A percentile compares a stretch with the other conserved stretches of the same genome.
phyloP scores from a whole-genome alignment of 2,329 filamentous ascomycete genomes.

The Clonostachys solani region DNA sequence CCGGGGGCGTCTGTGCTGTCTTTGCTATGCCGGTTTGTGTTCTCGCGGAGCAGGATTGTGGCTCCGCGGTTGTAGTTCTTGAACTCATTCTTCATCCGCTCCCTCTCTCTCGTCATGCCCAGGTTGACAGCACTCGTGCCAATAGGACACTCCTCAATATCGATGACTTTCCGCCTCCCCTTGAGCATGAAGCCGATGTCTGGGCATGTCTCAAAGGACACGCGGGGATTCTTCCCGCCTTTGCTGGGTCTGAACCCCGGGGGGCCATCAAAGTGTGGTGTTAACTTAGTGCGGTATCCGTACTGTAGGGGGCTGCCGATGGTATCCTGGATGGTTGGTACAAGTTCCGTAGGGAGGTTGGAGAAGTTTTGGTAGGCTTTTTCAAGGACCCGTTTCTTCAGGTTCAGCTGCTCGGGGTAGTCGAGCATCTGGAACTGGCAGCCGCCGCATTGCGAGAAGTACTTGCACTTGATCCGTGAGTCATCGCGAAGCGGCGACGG shows the following conservation, averaged over 20 bases:
- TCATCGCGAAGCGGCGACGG: constrained; percentile 77
- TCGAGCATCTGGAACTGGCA: constrained; percentile 98
- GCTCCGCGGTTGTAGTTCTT: constrained; percentile 73
- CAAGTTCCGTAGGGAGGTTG: constrained; percentile 66
- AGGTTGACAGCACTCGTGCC: constrained; percentile 80
- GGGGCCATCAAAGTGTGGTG: constrained; percentile 88
- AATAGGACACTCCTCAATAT: constrained; percentile 97
- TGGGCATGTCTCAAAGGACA: constrained; percentile 59
- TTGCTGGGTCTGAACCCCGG: constrained; percentile 44
- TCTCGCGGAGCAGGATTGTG: constrained; percentile 85
- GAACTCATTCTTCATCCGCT: constrained; percentile 67
- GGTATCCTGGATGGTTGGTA: constrained; percentile 77
- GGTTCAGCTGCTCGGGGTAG: constrained; percentile 77
- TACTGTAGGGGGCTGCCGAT: constrained; percentile 89
- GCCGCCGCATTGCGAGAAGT: constrained; percentile 83
- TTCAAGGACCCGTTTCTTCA: constrained; percentile 83
- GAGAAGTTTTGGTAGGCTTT: constrained; percentile 93
- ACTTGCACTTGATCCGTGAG: constrained; percentile 71
- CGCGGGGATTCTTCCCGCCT: constrained; percentile 37
- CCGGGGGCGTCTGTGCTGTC: constrained; percentile 16
- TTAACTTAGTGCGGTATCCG: constrained; percentile 93
- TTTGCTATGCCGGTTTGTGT: constrained; percentile 64
- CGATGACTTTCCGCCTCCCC: constrained; percentile 72
- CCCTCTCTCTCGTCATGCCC: constrained; percentile 77
- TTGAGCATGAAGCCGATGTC: constrained; percentile 89